phyloP scores from a whole-genome alignment of 495 filamentous ascomycete genomes.

The Penicillium flavigenum region DNA sequence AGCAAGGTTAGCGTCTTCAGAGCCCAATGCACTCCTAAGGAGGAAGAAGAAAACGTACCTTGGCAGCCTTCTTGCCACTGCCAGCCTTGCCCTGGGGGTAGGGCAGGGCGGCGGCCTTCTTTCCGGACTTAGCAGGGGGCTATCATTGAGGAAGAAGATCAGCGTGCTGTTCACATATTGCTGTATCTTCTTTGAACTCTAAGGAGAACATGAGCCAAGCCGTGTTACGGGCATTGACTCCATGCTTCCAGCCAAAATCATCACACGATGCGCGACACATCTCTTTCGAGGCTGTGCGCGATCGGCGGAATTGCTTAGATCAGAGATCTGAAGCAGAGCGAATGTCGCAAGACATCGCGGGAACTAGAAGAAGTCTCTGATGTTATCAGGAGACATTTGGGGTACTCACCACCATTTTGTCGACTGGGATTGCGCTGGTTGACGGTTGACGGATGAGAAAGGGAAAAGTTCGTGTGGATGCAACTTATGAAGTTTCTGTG shows the following conservation, averaged over 20 bases:
- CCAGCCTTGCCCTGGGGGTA: constrained; percentile 94
- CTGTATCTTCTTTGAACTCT: constrained; percentile 87
- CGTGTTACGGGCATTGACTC: constrained; percentile 58
- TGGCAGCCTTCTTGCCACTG: constrained; percentile 84
- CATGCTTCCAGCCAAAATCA: constrained; percentile 79
- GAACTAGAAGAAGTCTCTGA: constrained; percentile 35
- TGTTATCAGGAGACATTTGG: constrained; percentile 30
- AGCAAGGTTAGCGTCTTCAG: constrained; percentile 21
- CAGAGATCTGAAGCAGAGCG: constrained; percentile 35
- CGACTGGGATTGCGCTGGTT: constrained; percentile 47
- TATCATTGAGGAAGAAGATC: constrained; percentile 99
- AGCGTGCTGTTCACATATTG: constrained; percentile 77
- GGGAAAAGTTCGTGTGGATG: constrained; percentile 22
- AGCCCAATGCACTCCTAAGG: constrained; percentile 12
- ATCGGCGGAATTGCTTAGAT: constrained; percentile 46
- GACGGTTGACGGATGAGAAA: constrained; percentile 43
- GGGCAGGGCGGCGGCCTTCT: constrained; percentile 92
- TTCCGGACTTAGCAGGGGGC: constrained; percentile 88
- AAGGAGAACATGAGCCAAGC: constrained; percentile 66
- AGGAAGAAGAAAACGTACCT: constrained; percentile 62
- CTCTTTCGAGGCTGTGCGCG: constrained; percentile 36
- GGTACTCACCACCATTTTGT: constrained; percentile 55
- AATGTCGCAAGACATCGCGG: constrained; percentile 38
- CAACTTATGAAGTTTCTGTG: constrained; percentile 37
- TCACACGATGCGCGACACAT: constrained; percentile 54